Percentiles rank a stretch among this genome's conserved stretches.
phyloP scores from a whole-genome alignment of 2,329 filamentous ascomycete genomes.

The Cordyceps farinosa region DNA sequence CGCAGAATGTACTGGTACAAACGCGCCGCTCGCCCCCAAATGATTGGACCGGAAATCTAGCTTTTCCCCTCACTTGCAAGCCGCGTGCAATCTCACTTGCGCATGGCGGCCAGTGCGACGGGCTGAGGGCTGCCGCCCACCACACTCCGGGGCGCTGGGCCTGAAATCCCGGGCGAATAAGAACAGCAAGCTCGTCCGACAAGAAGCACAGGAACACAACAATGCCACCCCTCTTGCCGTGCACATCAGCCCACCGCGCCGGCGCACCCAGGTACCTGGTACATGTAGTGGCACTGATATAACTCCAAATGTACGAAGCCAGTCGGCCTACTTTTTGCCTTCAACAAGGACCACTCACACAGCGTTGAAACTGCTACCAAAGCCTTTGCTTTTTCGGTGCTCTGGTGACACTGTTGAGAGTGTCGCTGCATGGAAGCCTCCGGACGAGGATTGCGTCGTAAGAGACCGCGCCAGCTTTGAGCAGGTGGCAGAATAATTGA shows the following conservation, averaged over 20 bases:
- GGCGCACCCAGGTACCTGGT: too few species aligned
- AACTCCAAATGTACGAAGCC: background rate
- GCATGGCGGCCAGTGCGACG: background rate
- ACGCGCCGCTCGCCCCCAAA: background rate
- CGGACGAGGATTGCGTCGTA: background rate
- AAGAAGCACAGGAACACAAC: background rate
- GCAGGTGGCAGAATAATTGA: background rate
- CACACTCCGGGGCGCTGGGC: background rate
- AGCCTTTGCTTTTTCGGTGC: background rate
- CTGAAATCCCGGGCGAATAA: constrained; percentile 2
- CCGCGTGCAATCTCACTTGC: background rate
- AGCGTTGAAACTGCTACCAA: background rate
- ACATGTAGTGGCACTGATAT: background rate
- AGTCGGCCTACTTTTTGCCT: background rate
- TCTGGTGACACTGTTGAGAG: background rate
- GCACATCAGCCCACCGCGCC: background rate
- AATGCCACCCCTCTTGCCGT: background rate
- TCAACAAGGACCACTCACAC: background rate
- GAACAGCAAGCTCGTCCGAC: background rate
- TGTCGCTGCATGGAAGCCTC: too few species aligned
- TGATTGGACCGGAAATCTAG: background rate
- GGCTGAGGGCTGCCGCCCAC: background rate
- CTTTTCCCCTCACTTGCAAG: background rate
- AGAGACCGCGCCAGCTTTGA: background rate
- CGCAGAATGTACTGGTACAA: background rate